A percentile compares a stretch with the other conserved stretches of the same genome.
Conservation (phyloP, 2,329 filamentous ascomycete genomes). For the Pseudocercospora crystallina region DNA sequence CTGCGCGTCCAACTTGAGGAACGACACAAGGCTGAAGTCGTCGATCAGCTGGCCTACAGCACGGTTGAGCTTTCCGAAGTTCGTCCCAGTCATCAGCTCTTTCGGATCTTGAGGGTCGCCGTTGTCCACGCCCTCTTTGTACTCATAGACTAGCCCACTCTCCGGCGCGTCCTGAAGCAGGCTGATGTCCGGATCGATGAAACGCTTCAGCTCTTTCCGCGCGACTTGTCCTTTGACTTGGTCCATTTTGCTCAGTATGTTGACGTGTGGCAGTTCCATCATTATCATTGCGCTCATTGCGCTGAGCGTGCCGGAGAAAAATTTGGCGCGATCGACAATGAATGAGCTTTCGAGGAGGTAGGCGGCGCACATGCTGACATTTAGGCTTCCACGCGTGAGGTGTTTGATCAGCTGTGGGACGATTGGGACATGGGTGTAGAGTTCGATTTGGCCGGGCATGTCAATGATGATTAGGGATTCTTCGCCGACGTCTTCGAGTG, state of each 20-base stretch:
- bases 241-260: conserved; percentile 97
- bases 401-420: conserved; percentile 80
- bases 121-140: conserved; percentile 44
- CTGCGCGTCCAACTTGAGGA: conserved; percentile 82
- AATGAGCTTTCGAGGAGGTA: conserved; percentile 96
- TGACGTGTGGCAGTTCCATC: conserved; percentile 95
- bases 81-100: conserved; percentile 74
- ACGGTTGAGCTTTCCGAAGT: conserved; percentile 79
- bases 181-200: conserved; percentile 80
- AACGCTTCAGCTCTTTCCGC: conserved; percentile 84
- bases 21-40: conserved; percentile 97
- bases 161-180: conserved; percentile 78
- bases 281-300: conserved; percentile 99
- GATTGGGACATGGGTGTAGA: conserved; percentile 95
- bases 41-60: conserved; percentile 91
- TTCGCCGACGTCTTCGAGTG: conserved; percentile 81
- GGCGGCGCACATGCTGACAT: conserved; percentile 87
- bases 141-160: conserved; percentile 46
- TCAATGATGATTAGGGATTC: conserved; percentile 98
- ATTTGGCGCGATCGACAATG: conserved; percentile 92
- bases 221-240: conserved; percentile 85
- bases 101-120: conserved; percentile 62
- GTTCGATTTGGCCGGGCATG: conserved; percentile 97
- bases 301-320: conserved; percentile 91
- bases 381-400: conserved; percentile 76